These are phyloP conservation scores for Goffeauzyma gilvescens DNA, from an alignment of 768 basidiomycete genomes.

Conservation along the genomic window DNA sequence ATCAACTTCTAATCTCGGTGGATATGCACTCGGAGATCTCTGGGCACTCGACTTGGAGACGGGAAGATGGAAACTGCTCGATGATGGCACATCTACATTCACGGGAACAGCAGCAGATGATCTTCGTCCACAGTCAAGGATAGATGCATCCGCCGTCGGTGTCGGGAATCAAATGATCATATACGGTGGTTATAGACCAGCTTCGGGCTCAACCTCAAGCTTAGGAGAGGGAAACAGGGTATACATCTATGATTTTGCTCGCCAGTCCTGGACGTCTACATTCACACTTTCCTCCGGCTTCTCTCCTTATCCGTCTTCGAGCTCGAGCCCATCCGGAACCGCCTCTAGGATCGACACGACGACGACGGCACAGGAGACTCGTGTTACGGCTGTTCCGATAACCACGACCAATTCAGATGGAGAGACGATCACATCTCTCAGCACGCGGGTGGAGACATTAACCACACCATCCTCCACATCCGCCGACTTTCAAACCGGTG, in stretches of 20 bases:
- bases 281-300: not conserved
- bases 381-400: too few relatives aligned
- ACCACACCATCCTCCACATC: not conserved
- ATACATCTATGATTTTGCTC: not conserved
- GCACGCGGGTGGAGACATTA: too few relatives aligned
- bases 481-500: not conserved
- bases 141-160: slow-evolving; percentile 55
- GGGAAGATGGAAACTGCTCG: slow-evolving; percentile 49
- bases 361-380: not conserved
- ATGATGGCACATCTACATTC: slow-evolving; percentile 36
- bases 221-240: not conserved
- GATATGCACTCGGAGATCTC: slow-evolving; percentile 29
- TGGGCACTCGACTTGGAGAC: slow-evolving; percentile 20
- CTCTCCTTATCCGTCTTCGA: not conserved
- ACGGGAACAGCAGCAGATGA: slow-evolving; percentile 36
- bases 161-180: slow-evolving; percentile 43
- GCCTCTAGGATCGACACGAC: not conserved
- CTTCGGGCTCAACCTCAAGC: not conserved
- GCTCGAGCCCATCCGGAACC: not conserved
- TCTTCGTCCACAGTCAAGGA: slow-evolving; percentile 42
- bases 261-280: not conserved
- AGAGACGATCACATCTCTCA: too few relatives aligned
- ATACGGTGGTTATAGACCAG: slow-evolving; percentile 38
- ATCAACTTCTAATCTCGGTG: slow-evolving; percentile 35
- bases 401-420: too few relatives aligned